These are phyloP conservation scores for Solanum corneliomulleri DNA, from an alignment of 257 asterid genomes.

Conservation along the genomic window DNA sequence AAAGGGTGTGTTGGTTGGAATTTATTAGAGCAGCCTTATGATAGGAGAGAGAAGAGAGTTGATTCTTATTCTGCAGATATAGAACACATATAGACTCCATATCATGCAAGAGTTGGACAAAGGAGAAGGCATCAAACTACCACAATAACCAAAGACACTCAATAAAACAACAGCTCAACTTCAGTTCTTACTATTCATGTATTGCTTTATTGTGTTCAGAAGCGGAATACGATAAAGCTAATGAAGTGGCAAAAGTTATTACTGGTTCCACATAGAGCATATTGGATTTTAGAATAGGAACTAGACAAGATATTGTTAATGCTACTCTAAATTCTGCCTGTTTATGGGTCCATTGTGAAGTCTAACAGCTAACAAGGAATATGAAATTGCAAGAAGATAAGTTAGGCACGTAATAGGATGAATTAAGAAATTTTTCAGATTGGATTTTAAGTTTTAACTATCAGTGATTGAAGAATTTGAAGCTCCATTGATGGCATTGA, in stretches of 20 bases:
- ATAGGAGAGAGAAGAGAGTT: neutral
- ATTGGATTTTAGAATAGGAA: neutral
- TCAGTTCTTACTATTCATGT: conserved; percentile 38
- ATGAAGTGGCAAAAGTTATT: conserved; percentile 36
- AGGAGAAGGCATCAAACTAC: conserved; percentile 7
- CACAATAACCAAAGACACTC: conserved; percentile 7
- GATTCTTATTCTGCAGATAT: neutral
- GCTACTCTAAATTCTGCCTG: neutral
- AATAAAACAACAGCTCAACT: conserved; percentile 26
- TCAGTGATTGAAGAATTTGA: neutral
- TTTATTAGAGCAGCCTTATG: neutral
- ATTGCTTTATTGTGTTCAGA: conserved; percentile 50
- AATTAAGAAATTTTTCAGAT: neutral
- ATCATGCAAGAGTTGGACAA: conserved; percentile 5
- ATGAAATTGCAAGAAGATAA: neutral
- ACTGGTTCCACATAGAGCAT: conserved; percentile 19
- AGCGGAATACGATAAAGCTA: conserved; percentile 56
- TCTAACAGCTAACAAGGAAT: neutral
- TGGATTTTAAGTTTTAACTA: neutral
- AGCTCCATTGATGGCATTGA: neutral
- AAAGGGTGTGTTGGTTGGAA: neutral
- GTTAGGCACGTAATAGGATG: neutral
- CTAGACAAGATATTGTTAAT: neutral
- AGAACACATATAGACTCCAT: conserved; percentile 4
- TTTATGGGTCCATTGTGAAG: neutral